These are phyloP conservation scores for Polytrichum formosum DNA, from an alignment of 225 moss, liverwort and hornwort genomes.

Conservation along the genomic window DNA sequence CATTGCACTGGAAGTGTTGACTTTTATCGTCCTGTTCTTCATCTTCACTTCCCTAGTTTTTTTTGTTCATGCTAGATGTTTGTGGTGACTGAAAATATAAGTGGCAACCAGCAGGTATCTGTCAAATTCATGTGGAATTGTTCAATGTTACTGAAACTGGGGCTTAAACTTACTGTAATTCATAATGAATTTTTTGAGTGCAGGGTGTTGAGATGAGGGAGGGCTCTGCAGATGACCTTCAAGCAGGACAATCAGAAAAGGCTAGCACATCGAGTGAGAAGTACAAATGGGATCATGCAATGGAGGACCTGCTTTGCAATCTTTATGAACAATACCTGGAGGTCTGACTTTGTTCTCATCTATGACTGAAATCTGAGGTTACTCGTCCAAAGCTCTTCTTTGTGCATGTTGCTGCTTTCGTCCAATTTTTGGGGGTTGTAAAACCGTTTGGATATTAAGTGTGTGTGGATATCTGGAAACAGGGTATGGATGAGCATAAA, in stretches of 20 bases:
- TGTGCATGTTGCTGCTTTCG: background rate
- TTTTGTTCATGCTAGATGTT: too few relatives aligned
- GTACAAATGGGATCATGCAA: slow-evolving; percentile 96
- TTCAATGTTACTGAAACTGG: too few relatives aligned
- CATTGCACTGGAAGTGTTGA: too few relatives aligned
- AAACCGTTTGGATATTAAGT: slow-evolving; percentile 13
- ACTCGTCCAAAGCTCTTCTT: background rate
- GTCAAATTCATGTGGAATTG: too few relatives aligned
- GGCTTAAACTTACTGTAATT: too few relatives aligned
- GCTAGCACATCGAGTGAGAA: slow-evolving; percentile 46
- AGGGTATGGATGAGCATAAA: slow-evolving; percentile 99
- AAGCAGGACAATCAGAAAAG: slow-evolving; percentile 54
- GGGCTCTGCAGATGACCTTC: slow-evolving; percentile 79
- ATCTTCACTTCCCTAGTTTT: too few relatives aligned
- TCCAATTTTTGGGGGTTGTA: background rate
- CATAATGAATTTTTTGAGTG: slow-evolving; percentile 1
- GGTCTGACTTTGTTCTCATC: slow-evolving; percentile 38
- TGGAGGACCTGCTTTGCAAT: slow-evolving; percentile 93
- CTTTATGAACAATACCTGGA: slow-evolving; percentile 97
- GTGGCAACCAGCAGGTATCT: too few relatives aligned
- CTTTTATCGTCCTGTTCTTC: too few relatives aligned
- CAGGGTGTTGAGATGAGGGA: slow-evolving; percentile 73
- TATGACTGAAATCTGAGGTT: background rate
- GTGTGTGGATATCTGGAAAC: slow-evolving; percentile 20
- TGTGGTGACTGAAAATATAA: too few relatives aligned